Evolutionary conservation across 768 basidiomycete species (phyloP), one percentile per base, ranked within the genome.

Genomic region (Xanthoconium stramineum): DNA sequence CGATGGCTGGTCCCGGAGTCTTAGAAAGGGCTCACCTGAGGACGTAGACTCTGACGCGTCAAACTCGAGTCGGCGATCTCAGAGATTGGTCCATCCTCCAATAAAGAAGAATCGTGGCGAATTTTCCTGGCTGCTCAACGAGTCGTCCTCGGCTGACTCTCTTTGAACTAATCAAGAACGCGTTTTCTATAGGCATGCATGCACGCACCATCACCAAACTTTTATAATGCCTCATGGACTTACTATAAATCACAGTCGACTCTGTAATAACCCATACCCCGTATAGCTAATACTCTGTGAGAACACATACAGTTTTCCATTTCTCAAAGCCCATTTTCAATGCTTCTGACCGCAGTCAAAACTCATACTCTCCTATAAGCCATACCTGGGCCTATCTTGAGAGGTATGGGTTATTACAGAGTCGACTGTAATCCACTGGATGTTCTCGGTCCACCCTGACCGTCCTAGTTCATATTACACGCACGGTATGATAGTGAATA

Each of bases 21-120:
- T 61, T 32, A 58, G 58, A 46, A 47, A 52, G 17, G 6, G 0
- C 5, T 17, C 24, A 8, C 56, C 44, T 3, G 52, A 62, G 28
- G 56, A 60, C 11, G 45, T 50, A 10, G 63, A 69, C 37, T 72
- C 69, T 6, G 63, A 63, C 20, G n/a, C 47, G 33, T 70, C 68
- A 29, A 40, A 55, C 32, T 17, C 33, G 8, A 51, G 46, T 11
- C 44, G 53, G 24, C 38, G 49, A 17, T 67, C 59, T 32, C 61
- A 58, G 39, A 55, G 47, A 52, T 17, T 61, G 39, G 53, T 38
- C 14, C 55, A 55, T 3, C 35, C 42, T 10, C 13, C n/a, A 13
- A 53, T 57, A 2, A 58, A 32, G 35, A 50, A 52, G 37, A n/a
- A n/a, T n/a, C 13, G 28, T 2, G 37, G 29, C 6, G 3, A 10